Evolutionary conservation across 1,284 basidiomycete species (phyloP).

Genomic region (Papiliotrema fonsecae): DNA sequence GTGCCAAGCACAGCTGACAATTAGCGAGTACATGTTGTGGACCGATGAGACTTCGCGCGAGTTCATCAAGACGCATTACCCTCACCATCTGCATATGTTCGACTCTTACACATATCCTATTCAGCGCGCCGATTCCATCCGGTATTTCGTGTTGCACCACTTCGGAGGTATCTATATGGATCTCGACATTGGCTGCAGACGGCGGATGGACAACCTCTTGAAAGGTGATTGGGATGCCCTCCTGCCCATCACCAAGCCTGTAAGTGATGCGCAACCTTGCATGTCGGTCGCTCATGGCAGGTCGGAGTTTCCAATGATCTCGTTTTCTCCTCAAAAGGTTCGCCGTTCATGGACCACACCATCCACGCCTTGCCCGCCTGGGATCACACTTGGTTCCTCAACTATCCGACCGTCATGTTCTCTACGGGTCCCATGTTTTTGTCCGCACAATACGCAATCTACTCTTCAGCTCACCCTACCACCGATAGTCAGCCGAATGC

Average conservation of each 20-base stretch:
- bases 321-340: slow-evolving; percentile 80
- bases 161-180: slow-evolving; percentile 97
- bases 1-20: slow-evolving; percentile 1
- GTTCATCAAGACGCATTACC: slow-evolving; percentile 82
- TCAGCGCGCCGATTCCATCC: slow-evolving; percentile 94
- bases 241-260: slow-evolving; percentile 90
- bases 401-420: slow-evolving; percentile 99
- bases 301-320: slow-evolving; percentile 95
- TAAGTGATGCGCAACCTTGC: slow-evolving; percentile 18
- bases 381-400: slow-evolving; percentile 86
- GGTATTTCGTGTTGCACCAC: slow-evolving; percentile 94
- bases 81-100: slow-evolving; percentile 88
- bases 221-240: slow-evolving; percentile 72
- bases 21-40: slow-evolving; percentile 86
- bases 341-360: slow-evolving; percentile 87
- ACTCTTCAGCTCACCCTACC: slow-evolving; percentile 64
- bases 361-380: slow-evolving; percentile 90
- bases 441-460: slow-evolving; percentile 78
- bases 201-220: slow-evolving; percentile 83
- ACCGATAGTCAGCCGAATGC: slow-evolving; percentile 56
- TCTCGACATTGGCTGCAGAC: slow-evolving; percentile 89
- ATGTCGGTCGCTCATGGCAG: slow-evolving; percentile 13
- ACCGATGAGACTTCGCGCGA: slow-evolving; percentile 84
- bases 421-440: slow-evolving; percentile 87
- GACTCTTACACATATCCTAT: slow-evolving; percentile 91